Evolutionary conservation across 805 yeast genomes (phyloP).

Genomic region (Candida jianshihensis): DNA sequence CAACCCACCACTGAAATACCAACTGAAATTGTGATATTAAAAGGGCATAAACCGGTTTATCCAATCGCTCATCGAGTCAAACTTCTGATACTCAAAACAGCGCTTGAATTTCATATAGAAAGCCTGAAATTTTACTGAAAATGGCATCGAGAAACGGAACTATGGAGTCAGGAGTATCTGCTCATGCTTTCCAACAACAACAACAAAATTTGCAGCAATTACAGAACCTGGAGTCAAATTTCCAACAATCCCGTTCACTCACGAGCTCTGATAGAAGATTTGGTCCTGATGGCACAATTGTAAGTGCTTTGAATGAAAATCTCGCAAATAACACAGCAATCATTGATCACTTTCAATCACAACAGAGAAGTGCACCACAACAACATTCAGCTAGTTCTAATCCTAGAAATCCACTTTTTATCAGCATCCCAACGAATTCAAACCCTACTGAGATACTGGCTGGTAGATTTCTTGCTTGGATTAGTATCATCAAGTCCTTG

Average conservation of each 20-base stretch:
- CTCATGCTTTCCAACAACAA: constrained; percentile 36
- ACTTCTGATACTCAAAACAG: too few relatives aligned
- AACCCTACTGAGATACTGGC: constrained; percentile 88
- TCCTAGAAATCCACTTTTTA: constrained; percentile 41
- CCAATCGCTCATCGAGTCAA: too few relatives aligned
- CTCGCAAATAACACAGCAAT: neutral
- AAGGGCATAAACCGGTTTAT: too few relatives aligned
- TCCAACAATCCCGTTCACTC: constrained; percentile 37
- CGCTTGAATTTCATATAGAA: too few relatives aligned
- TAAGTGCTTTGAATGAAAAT: too few relatives aligned
- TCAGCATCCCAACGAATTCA: constrained; percentile 49
- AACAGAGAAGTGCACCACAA: constrained; percentile 5
- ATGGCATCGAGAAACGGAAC: constrained; percentile 29
- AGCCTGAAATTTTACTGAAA: neutral
- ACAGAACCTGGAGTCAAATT: constrained; percentile 35
- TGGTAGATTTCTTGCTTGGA: constrained; percentile 79
- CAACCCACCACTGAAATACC: too few relatives aligned
- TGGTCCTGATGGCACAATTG: constrained; percentile 9
- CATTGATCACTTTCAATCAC: constrained; percentile 6
- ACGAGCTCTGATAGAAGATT: constrained; percentile 27
- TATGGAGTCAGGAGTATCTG: constrained; percentile 29
- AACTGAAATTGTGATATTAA: too few relatives aligned
- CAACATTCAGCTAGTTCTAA: constrained; percentile 23
- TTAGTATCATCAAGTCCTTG: constrained; percentile 68
- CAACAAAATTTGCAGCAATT: constrained; percentile 40